Conservation (phyloP, 179 eudicot species). For the Carnegiea gigantea region DNA sequence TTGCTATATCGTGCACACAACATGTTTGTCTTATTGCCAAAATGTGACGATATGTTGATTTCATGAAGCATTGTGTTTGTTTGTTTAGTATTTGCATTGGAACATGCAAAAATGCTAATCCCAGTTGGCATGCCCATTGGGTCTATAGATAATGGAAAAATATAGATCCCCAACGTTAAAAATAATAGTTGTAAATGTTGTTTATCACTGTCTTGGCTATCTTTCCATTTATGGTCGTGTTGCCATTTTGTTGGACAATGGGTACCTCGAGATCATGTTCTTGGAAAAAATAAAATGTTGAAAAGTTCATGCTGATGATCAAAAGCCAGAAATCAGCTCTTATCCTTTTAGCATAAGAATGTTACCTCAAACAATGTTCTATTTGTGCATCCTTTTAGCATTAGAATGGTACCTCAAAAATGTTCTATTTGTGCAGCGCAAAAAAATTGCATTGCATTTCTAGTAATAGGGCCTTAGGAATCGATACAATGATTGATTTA, state of each 20-base stretch:
- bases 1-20: not conserved
- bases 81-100: not conserved
- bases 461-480: not conserved
- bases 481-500: not conserved
- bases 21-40: constrained; percentile 6
- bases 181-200: not conserved
- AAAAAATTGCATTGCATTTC: not conserved
- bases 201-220: not conserved
- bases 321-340: not conserved
- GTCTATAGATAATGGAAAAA: not conserved
- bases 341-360: no score
- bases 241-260: not conserved
- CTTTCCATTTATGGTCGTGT: not conserved
- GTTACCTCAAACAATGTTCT: no score
- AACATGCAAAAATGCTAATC: not conserved
- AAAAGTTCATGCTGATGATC: not conserved
- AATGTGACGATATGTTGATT: constrained; percentile 9
- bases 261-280: not conserved
- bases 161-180: not conserved
- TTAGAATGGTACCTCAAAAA: no score
- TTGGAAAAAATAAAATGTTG: no score
- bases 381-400: no score
- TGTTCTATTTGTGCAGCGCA: no score
- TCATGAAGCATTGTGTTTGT: not conserved
- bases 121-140: not conserved